These are phyloP conservation scores for Lachnellula subtilissima DNA, from an alignment of 2,329 filamentous ascomycete genomes.

Conservation along the genomic window DNA sequence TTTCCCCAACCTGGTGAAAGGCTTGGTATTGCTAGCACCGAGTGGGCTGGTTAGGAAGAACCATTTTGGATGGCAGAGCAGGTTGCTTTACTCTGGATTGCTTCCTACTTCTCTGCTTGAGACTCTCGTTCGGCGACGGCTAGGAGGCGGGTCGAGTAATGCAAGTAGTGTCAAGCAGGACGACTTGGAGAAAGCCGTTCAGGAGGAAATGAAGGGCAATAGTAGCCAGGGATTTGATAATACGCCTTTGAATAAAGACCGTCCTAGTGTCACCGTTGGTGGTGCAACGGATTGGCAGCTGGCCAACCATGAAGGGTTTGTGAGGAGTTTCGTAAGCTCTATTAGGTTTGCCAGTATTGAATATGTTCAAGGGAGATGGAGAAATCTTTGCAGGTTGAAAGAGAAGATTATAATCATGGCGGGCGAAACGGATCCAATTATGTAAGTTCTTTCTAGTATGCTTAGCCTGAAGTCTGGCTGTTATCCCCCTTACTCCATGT, in stretches of 20 bases:
- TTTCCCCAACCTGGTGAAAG: conserved; percentile 63
- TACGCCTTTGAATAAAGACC: conserved; percentile 13
- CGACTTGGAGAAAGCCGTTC: conserved; percentile 6
- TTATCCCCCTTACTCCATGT: conserved; percentile 37
- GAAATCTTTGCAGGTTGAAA: conserved; percentile 41
- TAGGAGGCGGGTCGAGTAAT: conserved; percentile 4
- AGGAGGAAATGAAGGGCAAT: conserved; percentile 17
- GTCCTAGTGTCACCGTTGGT: conserved; percentile 19
- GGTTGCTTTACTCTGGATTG: conserved; percentile 50
- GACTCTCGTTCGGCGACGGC: conserved; percentile 11
- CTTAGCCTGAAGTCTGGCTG: conserved; percentile 29
- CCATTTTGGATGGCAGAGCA: conserved; percentile 46
- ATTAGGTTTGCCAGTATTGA: conserved; percentile 51
- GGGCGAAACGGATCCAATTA: conserved; percentile 44
- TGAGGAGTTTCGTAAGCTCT: conserved; percentile 55
- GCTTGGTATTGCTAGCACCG: conserved; percentile 73
- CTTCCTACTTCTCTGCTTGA: conserved; percentile 45
- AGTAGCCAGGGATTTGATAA: conserved; percentile 16
- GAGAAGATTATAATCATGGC: conserved; percentile 48
- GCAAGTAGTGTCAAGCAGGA: neutral
- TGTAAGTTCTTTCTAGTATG: conserved; percentile 32
- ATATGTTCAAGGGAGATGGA: conserved; percentile 48
- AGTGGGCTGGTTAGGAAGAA: conserved; percentile 63
- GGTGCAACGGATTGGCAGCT: conserved; percentile 52
- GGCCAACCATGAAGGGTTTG: conserved; percentile 50